These are phyloP conservation scores for Pseudozyma flocculosa DNA, from an alignment of 1,284 basidiomycete genomes.

Conservation along the genomic window DNA sequence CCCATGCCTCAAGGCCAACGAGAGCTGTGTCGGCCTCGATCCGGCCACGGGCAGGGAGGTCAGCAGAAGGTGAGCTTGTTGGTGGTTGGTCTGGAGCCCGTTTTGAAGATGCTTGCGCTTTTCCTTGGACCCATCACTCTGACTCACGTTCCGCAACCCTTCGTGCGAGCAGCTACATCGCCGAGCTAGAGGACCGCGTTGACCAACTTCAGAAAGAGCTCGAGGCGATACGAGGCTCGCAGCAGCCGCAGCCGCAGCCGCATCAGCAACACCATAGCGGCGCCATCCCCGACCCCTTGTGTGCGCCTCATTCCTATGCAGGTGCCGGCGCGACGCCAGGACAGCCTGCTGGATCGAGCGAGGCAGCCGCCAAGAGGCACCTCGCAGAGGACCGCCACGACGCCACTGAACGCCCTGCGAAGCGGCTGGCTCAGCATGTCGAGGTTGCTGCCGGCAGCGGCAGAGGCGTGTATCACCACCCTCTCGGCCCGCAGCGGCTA, in stretches of 20 bases:
- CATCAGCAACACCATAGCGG: not conserved
- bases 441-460: too few species aligned
- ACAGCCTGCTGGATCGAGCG: too few species aligned
- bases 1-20: conserved; percentile 35
- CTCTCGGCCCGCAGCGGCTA: conserved; percentile 12
- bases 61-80: conserved; percentile 7
- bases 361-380: conserved; percentile 13
- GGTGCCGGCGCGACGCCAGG: too few species aligned
- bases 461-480: conserved; percentile 15
- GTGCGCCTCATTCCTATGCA: too few species aligned
- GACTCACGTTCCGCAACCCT: too few species aligned
- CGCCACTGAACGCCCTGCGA: too few species aligned
- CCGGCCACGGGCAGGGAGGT: conserved; percentile 36
- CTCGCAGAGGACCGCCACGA: too few species aligned
- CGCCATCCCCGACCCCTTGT: too few species aligned
- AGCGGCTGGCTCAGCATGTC: too few species aligned
- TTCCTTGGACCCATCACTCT: too few species aligned
- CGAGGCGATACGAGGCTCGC: conserved; percentile 10
- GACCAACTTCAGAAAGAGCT: conserved; percentile 30
- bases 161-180: conserved; percentile 36
- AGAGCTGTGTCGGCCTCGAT: conserved; percentile 34
- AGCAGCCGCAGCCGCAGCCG: not conserved
- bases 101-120: not conserved
- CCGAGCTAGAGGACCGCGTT: conserved; percentile 30
- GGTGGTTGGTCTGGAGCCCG: too few species aligned